A percentile compares a stretch with the other conserved stretches of the same genome.
These are phyloP conservation scores for Annulohypoxylon stygium DNA, from an alignment of 495 filamentous ascomycete genomes.

Conservation along the genomic window DNA sequence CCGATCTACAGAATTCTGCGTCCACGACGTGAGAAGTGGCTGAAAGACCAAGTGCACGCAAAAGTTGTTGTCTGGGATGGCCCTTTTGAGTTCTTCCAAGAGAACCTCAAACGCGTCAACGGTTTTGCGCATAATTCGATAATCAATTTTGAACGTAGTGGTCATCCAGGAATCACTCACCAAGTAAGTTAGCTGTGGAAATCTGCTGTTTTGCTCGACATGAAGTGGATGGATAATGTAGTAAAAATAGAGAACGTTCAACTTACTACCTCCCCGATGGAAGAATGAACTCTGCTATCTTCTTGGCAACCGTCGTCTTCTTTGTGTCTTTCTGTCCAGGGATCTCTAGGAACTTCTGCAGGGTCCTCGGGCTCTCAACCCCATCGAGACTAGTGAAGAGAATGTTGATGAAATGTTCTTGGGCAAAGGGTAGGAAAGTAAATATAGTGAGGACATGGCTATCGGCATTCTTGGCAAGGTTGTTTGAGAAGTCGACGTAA, in stretches of 20 bases:
- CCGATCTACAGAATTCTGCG: slow-evolving; percentile 56
- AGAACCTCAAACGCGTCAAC: slow-evolving; percentile 38
- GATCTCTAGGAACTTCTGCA: slow-evolving; percentile 35
- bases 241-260: background rate
- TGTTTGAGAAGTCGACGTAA: slow-evolving; percentile 44
- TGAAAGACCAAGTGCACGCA: slow-evolving; percentile 63
- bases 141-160: slow-evolving; percentile 47
- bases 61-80: slow-evolving; percentile 51
- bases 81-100: slow-evolving; percentile 35
- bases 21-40: slow-evolving; percentile 58
- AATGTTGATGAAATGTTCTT: slow-evolving; percentile 25
- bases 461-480: slow-evolving; percentile 20
- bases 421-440: background rate
- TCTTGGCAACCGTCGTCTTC: slow-evolving; percentile 42
- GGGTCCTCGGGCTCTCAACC: slow-evolving; percentile 38
- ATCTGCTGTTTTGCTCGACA: background rate
- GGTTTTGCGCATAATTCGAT: slow-evolving; percentile 43
- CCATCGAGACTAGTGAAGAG: slow-evolving; percentile 43
- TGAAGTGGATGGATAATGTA: background rate
- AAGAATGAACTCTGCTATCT: slow-evolving; percentile 38
- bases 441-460: slow-evolving; percentile 27
- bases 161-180: slow-evolving; percentile 51
- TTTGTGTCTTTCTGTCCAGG: slow-evolving; percentile 40
- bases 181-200: background rate
- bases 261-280: slow-evolving; percentile 30